phyloP scores from a whole-genome alignment of 805 yeast genomes.

The Hagleromyces aurorensis region DNA sequence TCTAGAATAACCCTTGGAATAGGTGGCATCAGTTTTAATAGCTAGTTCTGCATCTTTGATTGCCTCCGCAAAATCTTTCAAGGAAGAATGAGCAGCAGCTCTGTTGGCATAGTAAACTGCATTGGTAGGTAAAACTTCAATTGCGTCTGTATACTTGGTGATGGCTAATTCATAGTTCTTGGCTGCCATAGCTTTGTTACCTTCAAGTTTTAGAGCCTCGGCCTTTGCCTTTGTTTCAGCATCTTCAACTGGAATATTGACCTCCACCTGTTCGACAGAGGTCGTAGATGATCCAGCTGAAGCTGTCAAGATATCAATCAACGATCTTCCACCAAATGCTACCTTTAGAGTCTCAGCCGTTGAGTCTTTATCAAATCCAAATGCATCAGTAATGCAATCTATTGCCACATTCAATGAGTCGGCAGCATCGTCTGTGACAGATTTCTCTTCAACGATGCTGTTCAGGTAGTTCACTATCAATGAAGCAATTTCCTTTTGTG shows the following conservation, averaged over 20 bases:
- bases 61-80: conserved; percentile 67
- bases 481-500: conserved; percentile 61
- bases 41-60: conserved; percentile 79
- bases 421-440: conserved; percentile 65
- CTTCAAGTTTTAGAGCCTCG: conserved; percentile 77
- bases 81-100: conserved; percentile 91
- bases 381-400: conserved; percentile 86
- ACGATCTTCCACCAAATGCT: conserved; percentile 41
- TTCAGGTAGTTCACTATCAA: conserved; percentile 69
- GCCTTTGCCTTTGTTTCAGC: conserved; percentile 64
- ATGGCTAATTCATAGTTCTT: conserved; percentile 67
- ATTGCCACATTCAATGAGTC: conserved; percentile 92
- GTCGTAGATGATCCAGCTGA: conserved; percentile 13
- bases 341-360: conserved; percentile 28
- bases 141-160: conserved; percentile 72
- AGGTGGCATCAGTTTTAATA: conserved; percentile 64
- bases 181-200: conserved; percentile 82
- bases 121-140: conserved; percentile 58
- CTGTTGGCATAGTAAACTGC: conserved; percentile 87
- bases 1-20: conserved; percentile 91
- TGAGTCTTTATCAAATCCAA: conserved; percentile 51
- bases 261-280: conserved; percentile 30
- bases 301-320: conserved; percentile 38
- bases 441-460: conserved; percentile 48
- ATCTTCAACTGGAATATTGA: conserved; percentile 34